Conservation (phyloP, 2,329 filamentous ascomycete genomes). For the Ophiosphaerella herpotricha region DNA sequence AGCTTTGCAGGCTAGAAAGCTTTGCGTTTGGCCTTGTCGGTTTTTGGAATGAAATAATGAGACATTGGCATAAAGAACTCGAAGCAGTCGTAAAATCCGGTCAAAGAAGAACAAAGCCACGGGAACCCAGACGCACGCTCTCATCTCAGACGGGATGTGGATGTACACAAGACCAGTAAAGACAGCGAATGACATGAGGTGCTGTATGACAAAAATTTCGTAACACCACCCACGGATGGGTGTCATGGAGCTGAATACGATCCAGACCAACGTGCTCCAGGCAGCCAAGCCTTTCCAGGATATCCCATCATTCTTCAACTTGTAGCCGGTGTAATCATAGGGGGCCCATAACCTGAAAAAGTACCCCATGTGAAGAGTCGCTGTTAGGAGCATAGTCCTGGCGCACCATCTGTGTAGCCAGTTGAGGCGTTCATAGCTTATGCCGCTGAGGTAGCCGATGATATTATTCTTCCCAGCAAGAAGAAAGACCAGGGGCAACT, state of each 20-base stretch:
- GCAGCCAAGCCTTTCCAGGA: slow-evolving; percentile 70
- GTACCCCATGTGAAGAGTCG: slow-evolving; percentile 71
- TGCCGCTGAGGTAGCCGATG: slow-evolving; percentile 65
- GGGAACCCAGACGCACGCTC: slow-evolving; percentile 69
- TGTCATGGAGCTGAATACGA: slow-evolving; percentile 64
- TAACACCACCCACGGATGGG: slow-evolving; percentile 70
- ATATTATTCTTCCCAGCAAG: slow-evolving; percentile 62
- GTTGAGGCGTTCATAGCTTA: slow-evolving; percentile 71
- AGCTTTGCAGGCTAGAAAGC: slow-evolving; percentile 45
- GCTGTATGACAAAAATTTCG: slow-evolving; percentile 72
- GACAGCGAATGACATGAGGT: slow-evolving; percentile 64
- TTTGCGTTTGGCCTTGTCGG: slow-evolving; percentile 28
- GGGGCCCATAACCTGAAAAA: slow-evolving; percentile 63
- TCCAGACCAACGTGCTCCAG: slow-evolving; percentile 70
- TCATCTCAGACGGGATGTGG: slow-evolving; percentile 65
- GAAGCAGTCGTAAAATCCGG: slow-evolving; percentile 55
- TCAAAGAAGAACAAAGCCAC: slow-evolving; percentile 67
- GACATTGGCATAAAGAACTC: slow-evolving; percentile 46
- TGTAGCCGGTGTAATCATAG: slow-evolving; percentile 62
- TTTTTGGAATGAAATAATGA: slow-evolving; percentile 47
- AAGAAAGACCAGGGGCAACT: slow-evolving; percentile 61
- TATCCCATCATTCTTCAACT: slow-evolving; percentile 66
- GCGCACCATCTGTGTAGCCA: slow-evolving; percentile 77
- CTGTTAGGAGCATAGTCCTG: slow-evolving; percentile 69
- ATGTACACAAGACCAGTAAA: slow-evolving; percentile 67